Conservation (phyloP, 768 basidiomycete species). For the Cyclocybe cylindracea region DNA sequence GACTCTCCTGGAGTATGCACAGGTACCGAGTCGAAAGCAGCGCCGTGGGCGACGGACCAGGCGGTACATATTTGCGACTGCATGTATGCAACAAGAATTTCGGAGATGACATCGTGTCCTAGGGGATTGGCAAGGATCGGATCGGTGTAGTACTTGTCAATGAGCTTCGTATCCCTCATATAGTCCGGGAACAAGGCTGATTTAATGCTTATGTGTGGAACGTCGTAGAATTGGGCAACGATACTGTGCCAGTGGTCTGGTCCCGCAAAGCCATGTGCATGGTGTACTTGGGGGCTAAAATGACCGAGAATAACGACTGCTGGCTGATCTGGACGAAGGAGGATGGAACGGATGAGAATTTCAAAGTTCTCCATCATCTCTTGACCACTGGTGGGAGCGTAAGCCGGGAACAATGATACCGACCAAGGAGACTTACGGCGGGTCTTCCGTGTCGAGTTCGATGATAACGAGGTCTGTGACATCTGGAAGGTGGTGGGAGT, state of each 20-base stretch:
- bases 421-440: conserved; percentile 56
- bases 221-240: conserved; percentile 96
- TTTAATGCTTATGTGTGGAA: conserved; percentile 90
- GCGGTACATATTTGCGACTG: conserved; percentile 86
- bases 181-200: conserved; percentile 81
- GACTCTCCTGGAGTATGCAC: conserved; percentile 35
- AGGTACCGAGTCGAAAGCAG: conserved; percentile 60
- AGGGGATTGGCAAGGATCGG: conserved; percentile 74
- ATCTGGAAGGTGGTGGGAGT: conserved; percentile 91
- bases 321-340: conserved; percentile 87
- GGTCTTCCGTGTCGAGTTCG: conserved; percentile 92
- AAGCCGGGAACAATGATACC: neutral
- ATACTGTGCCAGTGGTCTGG: conserved; percentile 88
- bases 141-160: conserved; percentile 77
- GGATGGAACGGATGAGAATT: conserved; percentile 87
- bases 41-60: conserved; percentile 75
- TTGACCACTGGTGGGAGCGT: conserved; percentile 49
- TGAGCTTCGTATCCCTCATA: conserved; percentile 67
- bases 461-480: conserved; percentile 92
- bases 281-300: conserved; percentile 85
- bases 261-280: conserved; percentile 79
- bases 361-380: conserved; percentile 85
- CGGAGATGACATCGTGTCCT: conserved; percentile 88
- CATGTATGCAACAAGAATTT: conserved; percentile 89
- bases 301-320: conserved; percentile 95